A percentile compares a stretch with the other conserved stretches of the same genome.
phyloP scores from a whole-genome alignment of 2,329 filamentous ascomycete genomes.

The Diaporthe amygdali region DNA sequence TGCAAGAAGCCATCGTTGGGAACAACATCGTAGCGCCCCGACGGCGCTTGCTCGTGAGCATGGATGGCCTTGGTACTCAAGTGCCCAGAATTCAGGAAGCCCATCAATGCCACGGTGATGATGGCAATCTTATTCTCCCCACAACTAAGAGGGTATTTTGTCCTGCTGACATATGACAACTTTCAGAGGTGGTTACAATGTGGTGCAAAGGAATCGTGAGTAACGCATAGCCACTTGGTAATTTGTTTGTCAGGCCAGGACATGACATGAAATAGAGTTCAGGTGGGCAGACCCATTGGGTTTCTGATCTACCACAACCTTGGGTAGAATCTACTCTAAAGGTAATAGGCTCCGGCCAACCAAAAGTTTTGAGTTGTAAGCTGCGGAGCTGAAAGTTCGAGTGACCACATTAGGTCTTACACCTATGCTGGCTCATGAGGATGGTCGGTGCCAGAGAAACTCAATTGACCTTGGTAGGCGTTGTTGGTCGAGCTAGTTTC shows the following conservation, averaged over 20 bases:
- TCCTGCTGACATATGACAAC: not conserved
- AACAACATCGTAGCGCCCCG: not conserved
- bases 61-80: not conserved
- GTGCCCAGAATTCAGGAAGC: not conserved
- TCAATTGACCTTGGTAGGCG: not conserved
- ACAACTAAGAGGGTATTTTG: not conserved
- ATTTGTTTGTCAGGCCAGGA: not conserved
- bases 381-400: not conserved
- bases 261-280: not conserved
- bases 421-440: not conserved
- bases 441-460: not conserved
- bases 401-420: not conserved
- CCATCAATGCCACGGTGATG: not conserved
- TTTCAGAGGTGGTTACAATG: not conserved
- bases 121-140: not conserved
- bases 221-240: not conserved
- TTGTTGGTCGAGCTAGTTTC: not conserved
- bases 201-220: not conserved
- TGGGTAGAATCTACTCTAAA: not conserved
- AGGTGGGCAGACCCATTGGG: not conserved
- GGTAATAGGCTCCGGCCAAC: not conserved
- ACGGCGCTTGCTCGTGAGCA: not conserved
- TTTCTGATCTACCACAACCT: not conserved
- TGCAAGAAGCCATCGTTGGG: too few species aligned
- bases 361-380: conserved; percentile 5